A percentile compares a stretch with the other conserved stretches of the same genome.
Conservation (phyloP, 768 basidiomycete genomes). For the Lactarius pseudohatsudake region DNA sequence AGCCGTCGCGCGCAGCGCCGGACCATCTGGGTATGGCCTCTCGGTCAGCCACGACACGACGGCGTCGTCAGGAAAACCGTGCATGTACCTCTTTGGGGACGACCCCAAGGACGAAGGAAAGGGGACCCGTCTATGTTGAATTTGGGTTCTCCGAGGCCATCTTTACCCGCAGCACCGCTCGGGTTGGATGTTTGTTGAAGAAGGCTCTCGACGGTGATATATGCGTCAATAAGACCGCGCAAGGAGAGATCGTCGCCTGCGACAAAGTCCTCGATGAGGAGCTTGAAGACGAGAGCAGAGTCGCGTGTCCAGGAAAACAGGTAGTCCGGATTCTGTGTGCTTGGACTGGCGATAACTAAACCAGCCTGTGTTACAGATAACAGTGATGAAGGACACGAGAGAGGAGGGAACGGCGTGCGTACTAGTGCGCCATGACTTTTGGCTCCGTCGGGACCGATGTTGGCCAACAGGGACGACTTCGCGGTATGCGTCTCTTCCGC, state of each 20-base stretch:
- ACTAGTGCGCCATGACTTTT: conserved; percentile 54
- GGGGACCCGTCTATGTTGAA: conserved; percentile 67
- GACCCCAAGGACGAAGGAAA: conserved; percentile 42
- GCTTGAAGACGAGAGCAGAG: conserved; percentile 69
- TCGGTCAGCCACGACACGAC: not conserved
- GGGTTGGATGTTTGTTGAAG: conserved; percentile 71
- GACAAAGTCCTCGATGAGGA: conserved; percentile 50
- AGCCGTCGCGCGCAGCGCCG: conserved; percentile 67
- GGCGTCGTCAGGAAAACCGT: not conserved
- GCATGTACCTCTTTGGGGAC: conserved; percentile 58
- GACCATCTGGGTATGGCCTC: conserved; percentile 51
- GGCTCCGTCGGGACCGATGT: conserved; percentile 60
- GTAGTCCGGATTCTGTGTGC: conserved; percentile 50
- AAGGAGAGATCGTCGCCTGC: conserved; percentile 52
- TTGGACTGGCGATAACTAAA: conserved; percentile 43
- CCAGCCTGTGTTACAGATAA: conserved; percentile 32
- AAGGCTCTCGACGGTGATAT: conserved; percentile 50
- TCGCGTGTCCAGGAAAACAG: conserved; percentile 76
- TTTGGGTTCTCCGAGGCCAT: conserved; percentile 77
- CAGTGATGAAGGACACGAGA: not conserved
- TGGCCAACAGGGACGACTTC: conserved; percentile 62
- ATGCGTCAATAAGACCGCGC: conserved; percentile 54
- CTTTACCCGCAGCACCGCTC: conserved; percentile 59
- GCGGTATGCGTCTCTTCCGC: conserved; percentile 56
- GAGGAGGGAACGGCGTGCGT: conserved; percentile 18